phyloP scores from a whole-genome alignment of 495 filamentous ascomycete species.

The Podospora comata region DNA sequence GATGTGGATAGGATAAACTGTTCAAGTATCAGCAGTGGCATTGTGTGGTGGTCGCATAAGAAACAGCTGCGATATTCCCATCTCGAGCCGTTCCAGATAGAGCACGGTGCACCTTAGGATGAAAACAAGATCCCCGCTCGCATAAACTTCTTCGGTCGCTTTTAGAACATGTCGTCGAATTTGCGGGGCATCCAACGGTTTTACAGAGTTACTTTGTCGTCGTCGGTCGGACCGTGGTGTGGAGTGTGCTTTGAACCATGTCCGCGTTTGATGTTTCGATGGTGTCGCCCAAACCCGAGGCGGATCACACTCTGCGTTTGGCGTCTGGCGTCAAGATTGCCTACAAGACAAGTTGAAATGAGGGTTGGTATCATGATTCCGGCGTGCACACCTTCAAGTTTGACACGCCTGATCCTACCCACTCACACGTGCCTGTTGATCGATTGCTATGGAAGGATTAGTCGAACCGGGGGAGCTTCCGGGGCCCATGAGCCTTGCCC shows the following conservation, averaged over 20 bases:
- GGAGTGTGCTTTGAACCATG: neutral
- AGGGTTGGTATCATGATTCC: neutral
- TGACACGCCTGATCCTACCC: neutral
- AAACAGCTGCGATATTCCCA: conserved; percentile 2
- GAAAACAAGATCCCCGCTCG: neutral
- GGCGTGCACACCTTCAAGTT: neutral
- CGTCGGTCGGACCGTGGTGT: neutral
- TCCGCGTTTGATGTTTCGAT: neutral
- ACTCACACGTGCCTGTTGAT: neutral
- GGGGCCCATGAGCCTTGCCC: neutral
- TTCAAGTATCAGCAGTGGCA: neutral
- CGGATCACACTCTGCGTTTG: neutral
- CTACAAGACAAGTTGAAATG: neutral
- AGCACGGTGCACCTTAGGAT: neutral
- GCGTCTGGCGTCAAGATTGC: neutral
- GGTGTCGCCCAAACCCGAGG: neutral
- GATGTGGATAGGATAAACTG: neutral
- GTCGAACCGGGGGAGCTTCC: conserved; percentile 6
- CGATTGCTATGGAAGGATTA: neutral
- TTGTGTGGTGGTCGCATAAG: conserved; percentile 1
- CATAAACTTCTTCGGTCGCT: conserved; percentile 7
- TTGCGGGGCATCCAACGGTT: conserved; percentile 5
- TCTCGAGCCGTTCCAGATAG: neutral
- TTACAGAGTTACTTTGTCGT: neutral
- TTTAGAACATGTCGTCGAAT: neutral